These are phyloP conservation scores for Paragyromitra xinjiangensis DNA, from an alignment of 495 filamentous ascomycete genomes.

Conservation along the genomic window DNA sequence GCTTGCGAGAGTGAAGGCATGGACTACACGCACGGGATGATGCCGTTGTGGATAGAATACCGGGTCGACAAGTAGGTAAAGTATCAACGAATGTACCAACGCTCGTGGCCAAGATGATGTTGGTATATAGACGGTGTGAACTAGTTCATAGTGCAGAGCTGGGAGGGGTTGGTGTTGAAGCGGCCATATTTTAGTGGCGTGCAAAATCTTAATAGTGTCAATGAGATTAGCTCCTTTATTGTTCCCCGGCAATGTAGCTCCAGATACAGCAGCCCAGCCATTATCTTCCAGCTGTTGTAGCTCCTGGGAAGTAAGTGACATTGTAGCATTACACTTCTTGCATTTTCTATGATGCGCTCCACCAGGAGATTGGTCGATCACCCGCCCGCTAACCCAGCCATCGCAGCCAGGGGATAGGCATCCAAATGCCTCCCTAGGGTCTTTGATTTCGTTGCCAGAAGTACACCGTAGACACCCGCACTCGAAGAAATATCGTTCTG, in stretches of 20 bases:
- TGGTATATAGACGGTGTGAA: conserved; percentile 43
- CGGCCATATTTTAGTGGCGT: conserved; percentile 34
- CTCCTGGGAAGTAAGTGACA: background rate
- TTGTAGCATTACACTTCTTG: conserved; percentile 12
- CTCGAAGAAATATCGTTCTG: conserved; percentile 70
- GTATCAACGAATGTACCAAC: conserved; percentile 41
- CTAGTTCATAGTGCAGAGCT: conserved; percentile 37
- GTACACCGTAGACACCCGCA: conserved; percentile 69
- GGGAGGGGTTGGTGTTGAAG: conserved; percentile 48
- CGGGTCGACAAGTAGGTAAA: conserved; percentile 44
- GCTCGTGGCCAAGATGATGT: conserved; percentile 34
- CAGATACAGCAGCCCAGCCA: conserved; percentile 30
- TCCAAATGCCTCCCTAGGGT: conserved; percentile 42
- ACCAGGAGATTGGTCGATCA: background rate
- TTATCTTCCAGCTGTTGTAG: conserved; percentile 23
- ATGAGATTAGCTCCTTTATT: background rate
- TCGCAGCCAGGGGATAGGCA: conserved; percentile 13
- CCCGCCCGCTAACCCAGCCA: background rate
- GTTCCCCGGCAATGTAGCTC: background rate
- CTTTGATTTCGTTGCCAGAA: conserved; percentile 53
- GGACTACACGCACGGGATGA: conserved; percentile 49
- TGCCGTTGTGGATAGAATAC: conserved; percentile 48
- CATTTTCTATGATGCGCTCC: conserved; percentile 2
- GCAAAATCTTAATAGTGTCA: conserved; percentile 28
- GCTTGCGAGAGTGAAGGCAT: conserved; percentile 49